Percentiles rank a stretch among this genome's conserved stretches.
Conservation (phyloP, 2,329 filamentous ascomycete species). For the Zymoseptoria tritici region DNA sequence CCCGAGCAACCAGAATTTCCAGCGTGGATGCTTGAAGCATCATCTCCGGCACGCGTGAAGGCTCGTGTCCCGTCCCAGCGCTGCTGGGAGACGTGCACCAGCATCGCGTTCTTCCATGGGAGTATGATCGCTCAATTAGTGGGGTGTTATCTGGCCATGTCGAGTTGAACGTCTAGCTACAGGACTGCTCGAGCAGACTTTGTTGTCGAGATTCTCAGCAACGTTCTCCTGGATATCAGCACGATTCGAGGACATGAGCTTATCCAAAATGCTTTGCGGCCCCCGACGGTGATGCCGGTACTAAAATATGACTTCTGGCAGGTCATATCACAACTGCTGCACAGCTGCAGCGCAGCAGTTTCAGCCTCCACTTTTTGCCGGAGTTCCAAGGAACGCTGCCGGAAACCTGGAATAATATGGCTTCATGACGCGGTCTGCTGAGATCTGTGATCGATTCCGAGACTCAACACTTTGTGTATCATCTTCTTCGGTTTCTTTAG, state of each 20-base stretch:
- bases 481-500: too few species aligned
- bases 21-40: background rate
- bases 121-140: too few species aligned
- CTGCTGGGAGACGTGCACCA: too few species aligned
- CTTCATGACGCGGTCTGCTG: too few species aligned
- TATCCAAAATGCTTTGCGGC: background rate
- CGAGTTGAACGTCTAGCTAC: too few species aligned
- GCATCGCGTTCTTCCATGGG: too few species aligned
- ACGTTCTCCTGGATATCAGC: background rate
- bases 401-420: background rate
- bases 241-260: background rate
- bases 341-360: background rate
- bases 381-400: background rate
- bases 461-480: too few species aligned
- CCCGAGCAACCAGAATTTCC: background rate
- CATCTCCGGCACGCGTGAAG: background rate
- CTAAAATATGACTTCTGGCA: background rate
- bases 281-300: background rate
- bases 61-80: too few species aligned
- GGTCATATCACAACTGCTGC: background rate
- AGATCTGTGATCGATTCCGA: too few species aligned
- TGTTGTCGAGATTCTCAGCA: too few species aligned
- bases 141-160: too few species aligned
- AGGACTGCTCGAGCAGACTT: too few species aligned
- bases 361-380: background rate